phyloP scores from a whole-genome alignment of 1,284 basidiomycete genomes.

The Marasmius tenuissimus region DNA sequence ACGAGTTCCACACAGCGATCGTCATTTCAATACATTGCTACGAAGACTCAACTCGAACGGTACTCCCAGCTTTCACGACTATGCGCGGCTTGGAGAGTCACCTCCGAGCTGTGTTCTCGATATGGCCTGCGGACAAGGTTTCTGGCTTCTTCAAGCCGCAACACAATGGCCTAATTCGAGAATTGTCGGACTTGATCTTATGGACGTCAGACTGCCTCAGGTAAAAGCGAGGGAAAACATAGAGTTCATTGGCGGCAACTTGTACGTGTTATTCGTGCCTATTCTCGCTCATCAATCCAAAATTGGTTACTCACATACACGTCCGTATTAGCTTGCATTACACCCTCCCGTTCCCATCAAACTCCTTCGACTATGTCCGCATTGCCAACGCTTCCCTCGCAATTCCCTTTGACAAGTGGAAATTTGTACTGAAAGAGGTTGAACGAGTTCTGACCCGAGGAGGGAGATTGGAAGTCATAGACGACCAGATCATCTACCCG shows the following conservation, averaged over 20 bases:
- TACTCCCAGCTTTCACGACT: slow-evolving; percentile 60
- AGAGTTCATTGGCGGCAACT: slow-evolving; percentile 59
- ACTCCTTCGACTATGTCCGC: slow-evolving; percentile 67
- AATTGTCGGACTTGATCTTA: slow-evolving; percentile 65
- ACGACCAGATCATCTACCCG: slow-evolving; percentile 68
- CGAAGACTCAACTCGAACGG: slow-evolving; percentile 47
- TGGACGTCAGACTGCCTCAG: slow-evolving; percentile 47
- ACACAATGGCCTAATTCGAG: slow-evolving; percentile 54
- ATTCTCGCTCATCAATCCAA: slow-evolving; percentile 10
- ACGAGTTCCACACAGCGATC: slow-evolving; percentile 44
- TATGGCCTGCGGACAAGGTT: slow-evolving; percentile 68
- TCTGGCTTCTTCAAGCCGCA: slow-evolving; percentile 64
- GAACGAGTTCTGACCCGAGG: slow-evolving; percentile 58
- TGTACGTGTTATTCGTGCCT: slow-evolving; percentile 44
- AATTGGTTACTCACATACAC: not conserved
- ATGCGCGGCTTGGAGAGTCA: slow-evolving; percentile 33
- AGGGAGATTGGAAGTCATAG: slow-evolving; percentile 69
- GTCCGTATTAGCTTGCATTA: slow-evolving; percentile 46
- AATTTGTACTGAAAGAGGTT: slow-evolving; percentile 54
- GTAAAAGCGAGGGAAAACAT: slow-evolving; percentile 44
- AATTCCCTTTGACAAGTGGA: slow-evolving; percentile 61
- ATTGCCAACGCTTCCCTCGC: slow-evolving; percentile 65
- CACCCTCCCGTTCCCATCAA: slow-evolving; percentile 50
- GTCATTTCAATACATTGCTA: slow-evolving; percentile 51
- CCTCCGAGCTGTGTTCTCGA: slow-evolving; percentile 62